Base-by-base conservation (phyloP, 805 yeast species). In the Wickerhamiella hasegawae region DNA sequence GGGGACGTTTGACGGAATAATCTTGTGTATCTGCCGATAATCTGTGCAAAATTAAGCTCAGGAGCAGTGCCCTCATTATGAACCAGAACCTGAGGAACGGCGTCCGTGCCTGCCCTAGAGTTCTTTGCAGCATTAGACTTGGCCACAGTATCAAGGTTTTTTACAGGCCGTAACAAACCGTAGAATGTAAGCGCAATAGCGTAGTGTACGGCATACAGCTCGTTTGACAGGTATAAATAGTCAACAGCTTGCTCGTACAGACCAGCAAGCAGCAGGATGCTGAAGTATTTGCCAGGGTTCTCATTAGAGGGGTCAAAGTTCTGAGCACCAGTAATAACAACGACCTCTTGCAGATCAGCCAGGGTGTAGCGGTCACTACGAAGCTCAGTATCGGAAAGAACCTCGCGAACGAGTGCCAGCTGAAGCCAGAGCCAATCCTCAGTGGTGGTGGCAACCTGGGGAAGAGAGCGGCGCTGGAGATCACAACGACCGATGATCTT, bases 371-470 rank as follows among this genome's bases (percentile, higher is more conserved):
- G 66, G 46, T 82, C 94, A 24, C 77, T 69, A 33, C 64, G 40
- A 5, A 38, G 28, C 5, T 41, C 70, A 20, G 60, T 64, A 14
- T 57, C 64, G 14, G 56, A 58, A 26, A 45, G 51, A 31, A 62
- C 68, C 47, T 81, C 87, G 37, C 74, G 70, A 12, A 80, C 71
- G 20, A 87, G 64, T 56, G 73, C 67, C 38, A 90, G 65, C 56
- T 90, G 96, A 52, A 80, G 71, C 98, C 98, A 87, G 33, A 87
- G 55, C 97, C 97, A 87, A 58, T 87, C 97, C 55, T 87, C 97
- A 32, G 85, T 71, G 39, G 92, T 80, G 25, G 73, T 58, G 26
- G 78, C 69, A 21, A 87, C 73, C 73, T 46, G 85, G 59, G 42
- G 69, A 60, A 55, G 73, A 73, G 55, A 75, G 65, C 32, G 78